These are phyloP conservation scores for Hypoxylon rickii DNA, from an alignment of 495 filamentous ascomycete species.

Conservation along the genomic window DNA sequence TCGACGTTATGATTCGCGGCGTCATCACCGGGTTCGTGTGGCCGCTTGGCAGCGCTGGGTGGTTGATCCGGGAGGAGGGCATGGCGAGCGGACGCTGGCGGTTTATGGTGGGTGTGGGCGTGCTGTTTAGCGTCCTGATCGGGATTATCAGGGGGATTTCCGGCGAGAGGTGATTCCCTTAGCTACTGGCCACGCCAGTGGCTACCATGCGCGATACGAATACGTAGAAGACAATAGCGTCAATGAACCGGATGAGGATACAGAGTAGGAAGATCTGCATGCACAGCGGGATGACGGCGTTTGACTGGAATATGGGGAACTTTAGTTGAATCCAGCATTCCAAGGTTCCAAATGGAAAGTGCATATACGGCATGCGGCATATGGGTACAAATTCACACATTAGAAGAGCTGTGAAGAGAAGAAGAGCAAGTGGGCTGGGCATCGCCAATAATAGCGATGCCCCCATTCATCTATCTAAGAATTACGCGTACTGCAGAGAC, in stretches of 20 bases:
- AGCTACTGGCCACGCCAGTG: no score
- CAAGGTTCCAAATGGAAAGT: no score
- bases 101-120: constrained; percentile 80
- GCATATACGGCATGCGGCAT: no score
- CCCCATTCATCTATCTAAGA: constrained; percentile 39
- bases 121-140: constrained; percentile 57
- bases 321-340: no score
- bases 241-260: no score
- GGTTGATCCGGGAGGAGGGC: constrained; percentile 85
- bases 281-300: no score
- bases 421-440: constrained; percentile 28
- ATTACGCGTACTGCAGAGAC: neutral
- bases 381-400: neutral
- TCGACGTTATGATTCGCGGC: constrained; percentile 88
- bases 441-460: constrained; percentile 33
- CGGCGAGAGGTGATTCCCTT: constrained; percentile 38
- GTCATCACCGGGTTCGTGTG: constrained; percentile 93
- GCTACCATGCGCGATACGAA: no score
- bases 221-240: no score
- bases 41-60: constrained; percentile 82
- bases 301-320: no score
- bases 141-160: constrained; percentile 49
- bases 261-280: no score
- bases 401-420: neutral
- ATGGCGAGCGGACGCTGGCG: constrained; percentile 82